Evolutionary conservation across 2,329 filamentous ascomycete species (phyloP), one percentile per base, ranked within the genome.

Genomic region (Helicocarpus griseus): DNA sequence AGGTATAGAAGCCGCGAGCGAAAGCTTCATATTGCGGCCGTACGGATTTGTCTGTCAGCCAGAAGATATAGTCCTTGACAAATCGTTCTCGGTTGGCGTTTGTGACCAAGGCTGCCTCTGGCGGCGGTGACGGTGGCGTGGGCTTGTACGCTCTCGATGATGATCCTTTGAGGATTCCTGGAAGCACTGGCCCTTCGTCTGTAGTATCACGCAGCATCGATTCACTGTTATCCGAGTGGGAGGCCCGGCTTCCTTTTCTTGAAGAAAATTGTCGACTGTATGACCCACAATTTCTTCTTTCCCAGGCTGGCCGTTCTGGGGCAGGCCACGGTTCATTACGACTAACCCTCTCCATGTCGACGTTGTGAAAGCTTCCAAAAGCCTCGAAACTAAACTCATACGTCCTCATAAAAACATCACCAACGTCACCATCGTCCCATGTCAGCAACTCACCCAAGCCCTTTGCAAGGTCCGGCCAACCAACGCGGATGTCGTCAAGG

Each of bases 21-120:
- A 98, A 95, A 1, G 91, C 88, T 48, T 81, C 75, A 59, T 83
- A 89, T 64, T 96, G 90, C 0, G 85, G 81, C 0, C 76, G 73
- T 39, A 97, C 76, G 0, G 89, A 93, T 35, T 86, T 77, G 62
- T 89, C 80, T 0, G 87, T 88, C 24, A 96, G 77, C 76, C 89
- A 94, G 53, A 77, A 77, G 57, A 94, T 85, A 66, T 97, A 97
- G 67, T 95, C 87, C 51, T 77, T 79, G 3, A 95, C 83, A 60
- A 89, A 98, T 28, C 81, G 77, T 49, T 83, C 76, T 41, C 89
- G 82, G 65, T 94, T 96, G 35, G 77, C 78, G 58, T 85, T 83
- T 0, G 88, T 95, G 24, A 97, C 89, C n/a, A 88, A 71, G 0
- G 80, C 77, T 0, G 86, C 79, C 62, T 55, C 67, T 54, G 38